These are phyloP conservation scores for Creolimax fragrantissima DNA, from an alignment of 78 protist genomes.

Conservation along the genomic window DNA sequence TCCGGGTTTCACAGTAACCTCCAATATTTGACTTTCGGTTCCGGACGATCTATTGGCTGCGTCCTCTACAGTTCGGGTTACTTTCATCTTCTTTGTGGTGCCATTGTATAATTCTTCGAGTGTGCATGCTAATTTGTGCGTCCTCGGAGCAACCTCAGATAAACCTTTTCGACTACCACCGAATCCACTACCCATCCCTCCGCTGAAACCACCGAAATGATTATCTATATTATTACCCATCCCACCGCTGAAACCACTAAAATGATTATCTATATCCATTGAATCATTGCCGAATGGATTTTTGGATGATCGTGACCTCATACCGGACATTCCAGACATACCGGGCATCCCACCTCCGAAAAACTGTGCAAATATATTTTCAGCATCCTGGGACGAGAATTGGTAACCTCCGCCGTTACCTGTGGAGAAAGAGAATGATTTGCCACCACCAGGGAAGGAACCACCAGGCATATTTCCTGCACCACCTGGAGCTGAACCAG, in stretches of 20 bases:
- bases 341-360: constrained; percentile 31
- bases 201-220: neutral
- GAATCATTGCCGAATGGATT: neutral
- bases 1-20: constrained; percentile 47
- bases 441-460: neutral
- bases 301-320: neutral
- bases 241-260: neutral
- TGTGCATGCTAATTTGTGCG: neutral
- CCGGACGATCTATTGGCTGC: neutral
- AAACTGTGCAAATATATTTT: constrained; percentile 24
- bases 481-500: neutral
- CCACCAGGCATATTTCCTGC: constrained; percentile 2
- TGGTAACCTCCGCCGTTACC: neutral
- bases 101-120: constrained; percentile 53
- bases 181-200: constrained; percentile 15
- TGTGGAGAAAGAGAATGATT: neutral
- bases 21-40: neutral
- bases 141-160: neutral
- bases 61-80: constrained; percentile 28
- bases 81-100: constrained; percentile 26
- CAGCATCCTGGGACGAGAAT: constrained; percentile 7
- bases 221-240: neutral
- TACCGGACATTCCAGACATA: constrained; percentile 20
- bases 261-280: neutral
- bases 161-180: neutral